Conservation (phyloP, 1,139 yeast species). For the Yamadazyma jaroonii region DNA sequence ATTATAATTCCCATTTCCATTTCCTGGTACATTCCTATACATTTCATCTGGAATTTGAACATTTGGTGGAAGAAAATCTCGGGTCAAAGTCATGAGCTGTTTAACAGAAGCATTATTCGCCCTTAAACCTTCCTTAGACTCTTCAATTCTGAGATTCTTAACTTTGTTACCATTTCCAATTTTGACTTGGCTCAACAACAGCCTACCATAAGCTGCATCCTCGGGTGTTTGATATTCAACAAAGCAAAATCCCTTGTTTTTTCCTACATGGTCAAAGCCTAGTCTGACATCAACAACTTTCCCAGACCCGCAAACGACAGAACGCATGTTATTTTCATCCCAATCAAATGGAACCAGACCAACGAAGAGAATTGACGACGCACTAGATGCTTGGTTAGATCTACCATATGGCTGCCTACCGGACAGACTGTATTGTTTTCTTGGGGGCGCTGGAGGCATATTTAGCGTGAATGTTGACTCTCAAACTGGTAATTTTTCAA, state of each 20-base stretch:
- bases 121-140: conserved; percentile 60
- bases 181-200: conserved; percentile 40
- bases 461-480: background rate
- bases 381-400: background rate
- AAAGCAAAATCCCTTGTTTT: conserved; percentile 64
- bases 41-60: conserved; percentile 56
- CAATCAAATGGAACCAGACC: conserved; percentile 67
- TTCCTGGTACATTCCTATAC: conserved; percentile 17
- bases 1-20: background rate
- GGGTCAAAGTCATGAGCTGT: conserved; percentile 39
- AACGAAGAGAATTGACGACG: conserved; percentile 46
- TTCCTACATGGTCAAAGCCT: conserved; percentile 60
- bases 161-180: conserved; percentile 19
- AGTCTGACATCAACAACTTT: conserved; percentile 60
- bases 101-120: conserved; percentile 30
- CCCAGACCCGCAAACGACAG: conserved; percentile 67
- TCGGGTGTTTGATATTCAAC: conserved; percentile 52
- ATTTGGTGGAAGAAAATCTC: conserved; percentile 48
- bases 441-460: conserved; percentile 2
- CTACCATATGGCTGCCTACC: background rate
- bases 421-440: background rate
- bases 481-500: background rate
- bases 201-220: conserved; percentile 51
- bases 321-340: conserved; percentile 52
- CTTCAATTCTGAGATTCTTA: conserved; percentile 51